Evolutionary conservation across 225 moss, liverwort and hornwort genomes (phyloP).

Genomic region (Antitrichia curtipendula): DNA sequence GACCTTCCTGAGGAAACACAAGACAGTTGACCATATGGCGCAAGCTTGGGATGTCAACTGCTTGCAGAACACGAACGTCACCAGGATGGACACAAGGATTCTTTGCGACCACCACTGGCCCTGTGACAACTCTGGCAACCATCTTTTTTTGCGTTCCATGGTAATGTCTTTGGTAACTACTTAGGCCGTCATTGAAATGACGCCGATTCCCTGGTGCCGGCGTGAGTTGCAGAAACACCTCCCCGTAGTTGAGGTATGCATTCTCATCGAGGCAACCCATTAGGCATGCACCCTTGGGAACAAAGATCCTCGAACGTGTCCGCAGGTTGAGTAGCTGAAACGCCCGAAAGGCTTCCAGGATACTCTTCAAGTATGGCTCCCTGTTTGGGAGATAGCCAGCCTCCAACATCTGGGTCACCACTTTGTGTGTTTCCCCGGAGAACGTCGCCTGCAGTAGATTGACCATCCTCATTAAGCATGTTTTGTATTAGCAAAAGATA

Average conservation of each 20-base stretch:
- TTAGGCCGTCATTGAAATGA: conserved; percentile 33
- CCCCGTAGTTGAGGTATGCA: conserved; percentile 43
- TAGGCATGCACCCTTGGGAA: conserved; percentile 51
- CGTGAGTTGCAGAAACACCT: conserved; percentile 71
- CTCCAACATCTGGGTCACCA: conserved; percentile 40
- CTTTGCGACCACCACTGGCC: conserved; percentile 57
- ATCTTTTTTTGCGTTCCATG: not conserved
- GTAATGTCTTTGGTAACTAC: conserved; percentile 3
- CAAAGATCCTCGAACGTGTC: conserved; percentile 48
- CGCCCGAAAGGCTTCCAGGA: conserved; percentile 51
- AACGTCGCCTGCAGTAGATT: conserved; percentile 17
- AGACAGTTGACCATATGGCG: conserved; percentile 79
- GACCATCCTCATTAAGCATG: not conserved
- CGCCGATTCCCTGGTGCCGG: conserved; percentile 20
- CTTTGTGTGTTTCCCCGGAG: conserved; percentile 34
- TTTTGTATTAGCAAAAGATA: not conserved
- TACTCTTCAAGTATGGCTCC: conserved; percentile 44
- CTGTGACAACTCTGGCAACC: conserved; percentile 36
- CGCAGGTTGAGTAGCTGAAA: conserved; percentile 55
- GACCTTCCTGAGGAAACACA: conserved; percentile 74
- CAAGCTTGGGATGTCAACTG: conserved; percentile 51
- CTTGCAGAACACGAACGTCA: conserved; percentile 55
- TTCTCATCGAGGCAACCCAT: conserved; percentile 82
- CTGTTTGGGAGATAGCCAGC: conserved; percentile 40
- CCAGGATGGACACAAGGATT: conserved; percentile 85